Base-by-base conservation (phyloP, 495 filamentous ascomycete species). In the Penicillium silybi region DNA sequence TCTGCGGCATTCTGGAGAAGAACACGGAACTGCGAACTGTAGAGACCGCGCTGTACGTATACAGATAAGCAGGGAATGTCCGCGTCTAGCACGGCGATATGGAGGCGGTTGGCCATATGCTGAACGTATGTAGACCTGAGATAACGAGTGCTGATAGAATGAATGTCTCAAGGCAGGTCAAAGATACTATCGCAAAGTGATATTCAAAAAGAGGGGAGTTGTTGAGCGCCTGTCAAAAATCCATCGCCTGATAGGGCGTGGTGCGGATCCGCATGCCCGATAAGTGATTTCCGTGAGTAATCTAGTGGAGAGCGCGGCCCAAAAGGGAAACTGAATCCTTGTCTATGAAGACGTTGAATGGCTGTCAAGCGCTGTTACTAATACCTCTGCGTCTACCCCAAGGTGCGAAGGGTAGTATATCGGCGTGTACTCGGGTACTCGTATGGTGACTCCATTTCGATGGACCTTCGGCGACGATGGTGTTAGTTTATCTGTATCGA, bases 81-180 rank as follows among this genome's bases (percentile, higher is more conserved):
- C 40, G 62, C 54, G 54, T 76, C 73, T 34, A 76, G 61, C 41
- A 71, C 60, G 22, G 73, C 73, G 53, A 76, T 61, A 55, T 76
- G 73, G 54, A 71, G 63, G 13, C 20, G 58, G 26, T 58, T 50
- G 44, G 50, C 50, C 54, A 56, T 67, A 26, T 39, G 42, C n/a
- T 41, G 13, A 4, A 27, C 13, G 34, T 9, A 3, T 25, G 34
- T 23, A 17, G n/a, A 8, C 15, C 3, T 18, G 10, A 40, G 13
- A 22, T 51, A 19, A n/a, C 27, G 19, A 38, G 10, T 32, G 10
- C 10, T 32, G 26, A 29, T 29, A 15, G 17, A 40, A 35, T 11
- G 4, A 37, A 32, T 15, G n/a, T n/a, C n/a, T n/a, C 6, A 15
- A 27, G 13, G 25, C 13, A 11, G 26, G 0, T 22, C 20, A 32